These are phyloP conservation scores for Penicillium sp. DNA, from an alignment of 2,329 filamentous ascomycete genomes.

Conservation along the genomic window DNA sequence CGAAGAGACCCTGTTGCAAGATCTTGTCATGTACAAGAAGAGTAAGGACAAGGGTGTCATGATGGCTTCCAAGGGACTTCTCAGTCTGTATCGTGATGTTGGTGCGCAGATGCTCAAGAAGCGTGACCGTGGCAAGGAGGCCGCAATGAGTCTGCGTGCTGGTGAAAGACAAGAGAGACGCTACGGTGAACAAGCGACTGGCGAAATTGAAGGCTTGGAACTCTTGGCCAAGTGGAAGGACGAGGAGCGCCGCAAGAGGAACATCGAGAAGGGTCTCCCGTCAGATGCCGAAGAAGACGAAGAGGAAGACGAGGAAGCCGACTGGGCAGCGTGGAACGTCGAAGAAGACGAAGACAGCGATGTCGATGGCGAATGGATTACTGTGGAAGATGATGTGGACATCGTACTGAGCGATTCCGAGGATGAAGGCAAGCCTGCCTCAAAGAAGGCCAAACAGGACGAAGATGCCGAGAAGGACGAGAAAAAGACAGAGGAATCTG, in stretches of 20 bases:
- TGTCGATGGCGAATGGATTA: conserved; percentile 87
- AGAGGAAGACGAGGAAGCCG: conserved; percentile 58
- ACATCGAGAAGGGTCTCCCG: conserved; percentile 63
- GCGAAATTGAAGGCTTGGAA: conserved; percentile 87
- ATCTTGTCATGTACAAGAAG: conserved; percentile 91
- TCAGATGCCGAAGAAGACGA: conserved; percentile 59
- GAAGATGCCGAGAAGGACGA: conserved; percentile 31
- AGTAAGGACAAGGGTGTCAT: conserved; percentile 99
- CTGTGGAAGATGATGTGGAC: conserved; percentile 76
- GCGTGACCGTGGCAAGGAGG: conserved; percentile 86
- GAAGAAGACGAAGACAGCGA: conserved; percentile 57
- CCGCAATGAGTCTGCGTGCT: conserved; percentile 72
- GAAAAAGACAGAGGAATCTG: conserved; percentile 39
- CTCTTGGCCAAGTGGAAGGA: conserved; percentile 91
- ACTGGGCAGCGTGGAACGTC: conserved; percentile 59
- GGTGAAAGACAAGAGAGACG: conserved; percentile 72
- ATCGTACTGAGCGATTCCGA: conserved; percentile 71
- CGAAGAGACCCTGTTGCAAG: conserved; percentile 91
- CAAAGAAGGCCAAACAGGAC: conserved; percentile 61
- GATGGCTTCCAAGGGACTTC: conserved; percentile 92
- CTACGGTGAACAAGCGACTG: conserved; percentile 76
- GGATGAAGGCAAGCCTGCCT: conserved; percentile 59
- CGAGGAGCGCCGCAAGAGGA: conserved; percentile 73
- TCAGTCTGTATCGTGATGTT: conserved; percentile 87
- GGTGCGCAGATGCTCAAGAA: conserved; percentile 84